Conservation (phyloP, 495 filamentous ascomycete species). For the Niebla homalea region DNA sequence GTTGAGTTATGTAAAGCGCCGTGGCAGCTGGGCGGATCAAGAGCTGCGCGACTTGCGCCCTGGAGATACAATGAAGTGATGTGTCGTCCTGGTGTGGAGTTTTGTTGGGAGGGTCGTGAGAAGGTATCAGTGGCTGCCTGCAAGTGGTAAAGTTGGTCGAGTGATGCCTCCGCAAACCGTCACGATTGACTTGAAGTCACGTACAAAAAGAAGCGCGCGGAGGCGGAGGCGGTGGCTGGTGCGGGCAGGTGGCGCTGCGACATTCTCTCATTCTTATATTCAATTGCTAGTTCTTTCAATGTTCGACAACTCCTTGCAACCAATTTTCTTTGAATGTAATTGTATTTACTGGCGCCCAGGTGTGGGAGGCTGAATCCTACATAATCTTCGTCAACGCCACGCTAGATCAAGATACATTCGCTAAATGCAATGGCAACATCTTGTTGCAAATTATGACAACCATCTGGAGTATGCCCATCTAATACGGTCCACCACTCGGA, state of each 20-base stretch:
- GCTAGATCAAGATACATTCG: neutral
- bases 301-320: too few relatives aligned
- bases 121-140: neutral
- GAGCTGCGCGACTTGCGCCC: neutral
- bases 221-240: neutral
- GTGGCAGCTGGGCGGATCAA: neutral
- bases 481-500: slow-evolving; percentile 65
- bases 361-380: too few relatives aligned
- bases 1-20: neutral
- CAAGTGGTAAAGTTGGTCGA: neutral
- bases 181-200: neutral
- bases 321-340: too few relatives aligned
- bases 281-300: too few relatives aligned
- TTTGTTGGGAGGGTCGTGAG: neutral
- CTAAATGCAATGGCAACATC: neutral
- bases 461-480: slow-evolving; percentile 79
- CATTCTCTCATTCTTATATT: too few relatives aligned
- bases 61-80: neutral
- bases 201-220: slow-evolving; percentile 1
- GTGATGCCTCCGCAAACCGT: slow-evolving; percentile 3
- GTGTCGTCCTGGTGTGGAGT: neutral
- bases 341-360: too few relatives aligned
- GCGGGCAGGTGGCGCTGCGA: too few relatives aligned
- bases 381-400: too few relatives aligned
- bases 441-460: slow-evolving; percentile 24